Conservation (phyloP, 441 rosid species). For the Mallotus repandus region DNA sequence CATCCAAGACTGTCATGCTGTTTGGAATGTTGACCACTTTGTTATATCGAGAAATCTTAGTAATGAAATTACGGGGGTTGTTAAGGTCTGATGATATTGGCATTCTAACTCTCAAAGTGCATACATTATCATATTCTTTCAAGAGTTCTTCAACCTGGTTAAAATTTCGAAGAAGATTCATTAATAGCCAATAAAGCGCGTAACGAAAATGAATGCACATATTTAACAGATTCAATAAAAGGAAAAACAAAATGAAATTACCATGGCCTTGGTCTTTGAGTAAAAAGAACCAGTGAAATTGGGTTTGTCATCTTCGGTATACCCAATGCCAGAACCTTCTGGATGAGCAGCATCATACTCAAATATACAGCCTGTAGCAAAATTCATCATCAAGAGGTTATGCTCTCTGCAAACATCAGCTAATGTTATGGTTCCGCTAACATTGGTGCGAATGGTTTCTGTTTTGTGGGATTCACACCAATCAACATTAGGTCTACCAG, state of each 20-base stretch:
- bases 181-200: neutral
- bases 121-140: constrained; percentile 78
- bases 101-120: constrained; percentile 85
- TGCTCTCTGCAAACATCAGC: constrained; percentile 83
- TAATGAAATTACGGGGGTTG: constrained; percentile 86
- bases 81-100: constrained; percentile 82
- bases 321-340: constrained; percentile 78
- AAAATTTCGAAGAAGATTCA: neutral
- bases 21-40: constrained; percentile 89
- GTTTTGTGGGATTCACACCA: constrained; percentile 91
- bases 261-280: constrained; percentile 88
- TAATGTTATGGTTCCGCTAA: constrained; percentile 77
- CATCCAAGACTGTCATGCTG: constrained; percentile 88
- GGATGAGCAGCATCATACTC: constrained; percentile 84
- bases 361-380: constrained; percentile 86
- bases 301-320: constrained; percentile 75
- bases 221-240: neutral
- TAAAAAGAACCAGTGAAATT: constrained; percentile 80
- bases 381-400: constrained; percentile 66
- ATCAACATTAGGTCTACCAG: constrained; percentile 90
- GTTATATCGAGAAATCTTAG: constrained; percentile 77
- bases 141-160: constrained; percentile 79
- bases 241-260: constrained; percentile 17
- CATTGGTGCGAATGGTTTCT: constrained; percentile 75
- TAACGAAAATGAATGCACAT: neutral